Base-by-base conservation (phyloP, 148 eudicot genomes). In the Diospyros kaki region DNA sequence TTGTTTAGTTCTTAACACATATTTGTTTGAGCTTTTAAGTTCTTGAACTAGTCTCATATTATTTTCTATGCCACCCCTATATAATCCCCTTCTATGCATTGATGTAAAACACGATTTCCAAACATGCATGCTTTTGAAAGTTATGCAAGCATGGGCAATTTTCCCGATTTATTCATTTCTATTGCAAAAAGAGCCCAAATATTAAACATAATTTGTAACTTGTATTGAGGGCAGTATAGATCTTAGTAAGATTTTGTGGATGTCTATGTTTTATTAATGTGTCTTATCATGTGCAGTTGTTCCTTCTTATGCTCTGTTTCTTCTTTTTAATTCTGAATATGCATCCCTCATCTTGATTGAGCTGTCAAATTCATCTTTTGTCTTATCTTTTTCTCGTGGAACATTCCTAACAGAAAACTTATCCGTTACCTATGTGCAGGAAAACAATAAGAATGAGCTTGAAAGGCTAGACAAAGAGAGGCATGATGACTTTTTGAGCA, bases 371-470 rank as follows among this genome's bases (percentile, higher is more conserved):
- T 28, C 28, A 28, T 28, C 28, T 28, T 28, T 28, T 28, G 28
- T 28, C 28, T 28, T 28, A 28, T 28, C 28, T 28, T 28, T 28
- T 28, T 28, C 28, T 28, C 28, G 0, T 28, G 28, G 28, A 28
- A 28, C 28, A 28, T 28, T 28, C 28, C 28, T 28, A 28, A 28
- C 28, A 28, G 28, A 28, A 28, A 28, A 28, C 28, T 28, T 28
- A 28, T 28, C 28, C 28, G 0, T 28, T 0, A 28, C 28, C 28
- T 38, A 45, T 55, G n/a, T 51, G 80, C 90, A 95, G 98, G 96
- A 89, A 73, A 95, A 95, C 74, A 95, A 92, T 81, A 89, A 83
- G 88, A 90, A 84, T 73, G 97, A 95, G 81, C 88, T 94, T 67
- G 92, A 82, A 65, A 92, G 97, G 79, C 80, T 96, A 45, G 97